Evolutionary conservation across 192 early-diverging fungal genomes (phyloP), one percentile per base, ranked within the genome.

Genomic region (Coemansia sp.): DNA sequence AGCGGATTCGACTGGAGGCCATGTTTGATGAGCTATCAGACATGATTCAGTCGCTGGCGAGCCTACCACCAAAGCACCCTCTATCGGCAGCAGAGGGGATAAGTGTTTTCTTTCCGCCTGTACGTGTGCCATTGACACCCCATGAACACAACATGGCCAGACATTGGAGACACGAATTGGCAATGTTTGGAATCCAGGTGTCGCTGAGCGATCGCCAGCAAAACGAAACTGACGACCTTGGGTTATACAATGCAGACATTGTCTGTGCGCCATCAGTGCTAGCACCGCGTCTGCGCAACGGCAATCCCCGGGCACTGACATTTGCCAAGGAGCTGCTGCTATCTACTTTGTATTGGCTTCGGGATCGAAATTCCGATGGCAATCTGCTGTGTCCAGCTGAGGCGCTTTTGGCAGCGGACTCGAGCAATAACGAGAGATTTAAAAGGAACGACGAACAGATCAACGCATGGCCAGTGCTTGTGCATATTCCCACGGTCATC

Each of bases 1-100:
- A 83, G 72, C 69, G 81, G 9, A 61, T 75, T 36, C 66, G 73
- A 7, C 61, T 83, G 32, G 81, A 83, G 35, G 45, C 22, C 0
- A 36, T 36, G 34, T 82, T 76, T 50, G 32, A 65, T 17, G 29
- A 46, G 2, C 57, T 75, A 10, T 62, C 53, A 23, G 10, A 17
- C 40, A 58, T 69, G 53, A 11, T 81, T 33, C 32, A 10, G 17
- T 11, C 13, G 17, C n/a, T 75, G 17, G 14, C 50, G 8, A 50
- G 20, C 14, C 61, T 73, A 3, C 34, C 52, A 11, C 54, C 36
- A 32, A 48, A 36, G 9, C 33, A 41, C 14, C 41, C 70, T 34
- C 33, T 64, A 29, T 55, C 79, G 3, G 41, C 55, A 4, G 67
- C 43, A 20, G 73, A 69, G 0, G 79, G 79, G 2, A 36, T 81